Base-by-base conservation (phyloP, 208 protist species). In the Plasmodiophora brassicae region DNA sequence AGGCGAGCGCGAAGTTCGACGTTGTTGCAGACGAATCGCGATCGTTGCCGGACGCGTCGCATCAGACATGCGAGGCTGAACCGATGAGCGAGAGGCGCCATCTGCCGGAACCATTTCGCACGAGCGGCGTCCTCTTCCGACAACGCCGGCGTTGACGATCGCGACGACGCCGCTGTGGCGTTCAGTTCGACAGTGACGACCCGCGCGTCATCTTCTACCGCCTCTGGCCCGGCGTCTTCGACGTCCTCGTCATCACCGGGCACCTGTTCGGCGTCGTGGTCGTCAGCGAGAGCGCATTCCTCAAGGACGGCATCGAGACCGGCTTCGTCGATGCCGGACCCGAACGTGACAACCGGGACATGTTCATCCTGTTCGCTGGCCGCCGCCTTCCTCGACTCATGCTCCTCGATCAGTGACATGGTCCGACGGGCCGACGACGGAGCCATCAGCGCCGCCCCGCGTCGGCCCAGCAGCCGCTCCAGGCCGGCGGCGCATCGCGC, bases 1-100 rank as follows among this genome's bases (percentile, higher is more conserved):
- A 78, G 5, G n/a, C 20, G 65, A 78, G 65, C 65, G 5, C 65
- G 5, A 32, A 78, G 14, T 5, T 38, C 14, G n/a, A 44, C 65
- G n/a, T 78, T 38, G n/a, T 78, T 32, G 65, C 65, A 78, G 20
- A 78, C 65, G 65, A 78, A n/a, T n/a, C n/a, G 32, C 5, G 65
- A 78, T 5, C 65, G 65, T 32, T 78, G 65, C 32, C 5, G 65
- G 41, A 44, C 10, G 20, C 65, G 65, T 14, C n/a, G 14, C 10
- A 32, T 38, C 5, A 78, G 41, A 32, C 32, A 5, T 5, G n/a
- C 65, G 20, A 32, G 5, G n/a, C 65, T 78, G 65, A 78, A 8
- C 10, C 65, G 65, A 78, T 78, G 65, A 44, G 65, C 32, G 5
- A 38, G 32, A 5, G 5, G 32, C 14, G 14, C 5, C 32, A 78